Base-by-base conservation (phyloP, 2,329 filamentous ascomycete species). In the Coniochaeta sp. region DNA sequence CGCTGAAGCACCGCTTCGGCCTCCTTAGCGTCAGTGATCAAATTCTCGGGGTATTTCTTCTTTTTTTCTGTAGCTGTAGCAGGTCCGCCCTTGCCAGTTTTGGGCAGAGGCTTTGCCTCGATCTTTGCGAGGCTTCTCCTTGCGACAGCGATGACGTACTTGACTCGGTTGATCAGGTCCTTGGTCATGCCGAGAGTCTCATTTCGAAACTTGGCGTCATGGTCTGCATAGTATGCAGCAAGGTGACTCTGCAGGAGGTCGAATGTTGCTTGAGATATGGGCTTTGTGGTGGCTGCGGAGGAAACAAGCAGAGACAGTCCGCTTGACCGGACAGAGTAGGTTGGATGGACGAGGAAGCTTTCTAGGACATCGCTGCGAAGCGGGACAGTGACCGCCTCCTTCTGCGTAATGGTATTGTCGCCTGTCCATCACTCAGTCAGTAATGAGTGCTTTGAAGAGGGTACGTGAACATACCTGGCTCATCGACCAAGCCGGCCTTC, bases 121-220 rank as follows among this genome's bases (percentile, higher is more conserved):
- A 68, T 70, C 60, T 77, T 77, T 55, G 72, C 67, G 17, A 80
- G 73, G 61, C 74, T 76, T 44, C 78, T 76, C 34, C 78, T 77
- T 22, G 89, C 73, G 10, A 81, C 79, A 19, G 81, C 79, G 19
- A 88, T 84, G 10, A 87, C 83, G 26, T 86, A 87, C 64, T 89
- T 82, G 4, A 96, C 77, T 50, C 93, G 86, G 66, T 89, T 87
- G 61, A 93, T 84, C 71, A 98, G 85, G 66, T 88, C 87, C 62
- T 90, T 88, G 2, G 89, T 85, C 63, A 90, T 83, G 26, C 86
- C 86, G 28, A 93, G 80, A 1, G 96, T 80, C 65, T 96, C 91
- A 61, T 93, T 89, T 60, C 95, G 86, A 65, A 93, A 89, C 67
- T 93, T 91, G 6, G 93, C 87, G 70, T 97, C 92, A 0, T 90